phyloP scores from a whole-genome alignment of 768 basidiomycete species.

The Suillus discolor region DNA sequence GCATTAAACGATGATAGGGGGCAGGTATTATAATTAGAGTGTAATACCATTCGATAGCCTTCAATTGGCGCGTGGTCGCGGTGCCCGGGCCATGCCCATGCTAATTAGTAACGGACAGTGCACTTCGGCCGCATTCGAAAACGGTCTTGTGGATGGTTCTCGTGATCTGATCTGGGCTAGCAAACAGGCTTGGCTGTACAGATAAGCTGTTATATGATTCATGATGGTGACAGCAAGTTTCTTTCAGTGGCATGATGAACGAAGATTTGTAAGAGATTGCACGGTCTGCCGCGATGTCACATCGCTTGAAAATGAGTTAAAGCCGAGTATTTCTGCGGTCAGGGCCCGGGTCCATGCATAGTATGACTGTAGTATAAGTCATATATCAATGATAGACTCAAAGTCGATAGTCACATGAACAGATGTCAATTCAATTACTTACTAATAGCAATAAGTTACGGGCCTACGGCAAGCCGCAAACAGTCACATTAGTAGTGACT shows the following conservation, averaged over 20 bases:
- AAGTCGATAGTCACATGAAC: no score
- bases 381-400: no score
- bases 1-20: no score
- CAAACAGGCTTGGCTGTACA: not conserved
- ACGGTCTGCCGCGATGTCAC: not conserved
- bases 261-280: not conserved
- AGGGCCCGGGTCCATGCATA: not conserved
- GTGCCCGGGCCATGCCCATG: not conserved
- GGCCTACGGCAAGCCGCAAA: no score
- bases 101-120: not conserved
- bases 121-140: not conserved
- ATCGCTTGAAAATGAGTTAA: not conserved
- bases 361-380: not conserved
- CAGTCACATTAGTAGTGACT: no score
- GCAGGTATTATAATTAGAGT: not conserved
- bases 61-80: not conserved
- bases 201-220: not conserved
- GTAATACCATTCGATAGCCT: not conserved
- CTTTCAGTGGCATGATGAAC: not conserved
- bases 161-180: not conserved
- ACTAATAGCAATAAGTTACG: no score
- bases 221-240: not conserved
- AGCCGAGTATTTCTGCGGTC: not conserved
- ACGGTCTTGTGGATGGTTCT: not conserved
- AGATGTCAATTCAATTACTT: no score